Evolutionary conservation across 192 early-diverging fungal species (phyloP).

Genomic region (Mortierella hygrophila): DNA sequence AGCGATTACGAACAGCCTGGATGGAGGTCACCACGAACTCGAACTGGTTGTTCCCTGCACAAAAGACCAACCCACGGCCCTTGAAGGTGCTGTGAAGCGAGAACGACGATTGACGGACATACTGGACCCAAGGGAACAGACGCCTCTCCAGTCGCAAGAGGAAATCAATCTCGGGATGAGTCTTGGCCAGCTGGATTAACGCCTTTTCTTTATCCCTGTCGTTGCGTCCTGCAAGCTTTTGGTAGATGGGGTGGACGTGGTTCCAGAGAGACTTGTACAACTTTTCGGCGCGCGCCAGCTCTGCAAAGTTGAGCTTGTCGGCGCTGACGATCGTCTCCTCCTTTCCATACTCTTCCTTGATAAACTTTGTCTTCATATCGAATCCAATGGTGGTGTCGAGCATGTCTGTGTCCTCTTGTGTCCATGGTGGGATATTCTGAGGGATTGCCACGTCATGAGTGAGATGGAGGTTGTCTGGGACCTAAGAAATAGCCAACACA

Average conservation of each 20-base stretch:
- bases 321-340: constrained; percentile 28
- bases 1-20: constrained; percentile 48
- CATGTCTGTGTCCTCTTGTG: constrained; percentile 46
- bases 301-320: constrained; percentile 47
- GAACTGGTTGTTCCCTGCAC: constrained; percentile 62
- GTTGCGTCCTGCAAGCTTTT: constrained; percentile 32
- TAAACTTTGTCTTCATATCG: constrained; percentile 26
- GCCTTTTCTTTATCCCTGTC: constrained; percentile 30
- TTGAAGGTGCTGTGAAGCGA: constrained; percentile 38
- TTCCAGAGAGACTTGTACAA: constrained; percentile 61
- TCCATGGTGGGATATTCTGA: constrained; percentile 56
- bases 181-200: constrained; percentile 25
- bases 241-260: constrained; percentile 56
- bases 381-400: constrained; percentile 57
- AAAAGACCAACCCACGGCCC: constrained; percentile 62
- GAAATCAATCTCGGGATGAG: constrained; percentile 39
- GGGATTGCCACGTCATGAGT: constrained; percentile 63
- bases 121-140: constrained; percentile 59
- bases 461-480: constrained; percentile 35
- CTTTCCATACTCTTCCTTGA: constrained; percentile 21
- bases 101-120: constrained; percentile 48
- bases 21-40: constrained; percentile 56
- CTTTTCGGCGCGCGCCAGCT: constrained; percentile 48
- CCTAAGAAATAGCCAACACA: neutral
- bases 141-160: constrained; percentile 49